A percentile compares a stretch with the other conserved stretches of the same genome.
Conservation (phyloP, 495 filamentous ascomycete species). For the Hypoxylon subgilvum region DNA sequence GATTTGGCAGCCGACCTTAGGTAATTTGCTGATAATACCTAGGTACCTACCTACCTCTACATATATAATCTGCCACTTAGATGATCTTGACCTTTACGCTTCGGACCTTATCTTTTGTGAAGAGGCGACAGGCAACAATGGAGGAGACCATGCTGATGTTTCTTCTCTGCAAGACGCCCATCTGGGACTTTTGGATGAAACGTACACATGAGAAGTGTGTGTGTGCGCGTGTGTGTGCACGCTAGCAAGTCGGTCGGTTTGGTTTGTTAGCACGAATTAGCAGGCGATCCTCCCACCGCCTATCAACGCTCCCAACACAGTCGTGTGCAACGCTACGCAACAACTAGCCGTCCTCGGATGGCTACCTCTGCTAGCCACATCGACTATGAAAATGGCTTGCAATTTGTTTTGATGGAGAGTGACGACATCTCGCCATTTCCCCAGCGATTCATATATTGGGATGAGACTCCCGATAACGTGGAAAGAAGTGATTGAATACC, state of each 20-base stretch:
- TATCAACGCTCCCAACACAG: conserved; percentile 18
- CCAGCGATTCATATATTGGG: conserved; percentile 12
- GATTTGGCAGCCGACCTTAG: too few relatives aligned
- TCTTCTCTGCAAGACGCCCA: conserved; percentile 12
- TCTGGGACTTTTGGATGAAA: conserved; percentile 22
- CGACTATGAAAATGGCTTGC: conserved; percentile 8
- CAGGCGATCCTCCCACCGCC: conserved; percentile 9
- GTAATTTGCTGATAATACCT: too few relatives aligned
- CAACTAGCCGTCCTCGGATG: conserved; percentile 22
- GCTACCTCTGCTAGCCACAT: conserved; percentile 11
- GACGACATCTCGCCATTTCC: conserved; percentile 27
- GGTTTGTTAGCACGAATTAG: conserved; percentile 16
- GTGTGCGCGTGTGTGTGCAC: conserved; percentile 3
- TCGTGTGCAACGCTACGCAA: conserved; percentile 25
- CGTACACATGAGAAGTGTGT: conserved; percentile 10
- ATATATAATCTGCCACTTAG: too few relatives aligned
- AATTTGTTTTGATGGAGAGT: conserved; percentile 23
- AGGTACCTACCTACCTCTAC: neutral
- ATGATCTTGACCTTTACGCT: conserved; percentile 15
- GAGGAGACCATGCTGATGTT: too few relatives aligned
- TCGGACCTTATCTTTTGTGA: conserved; percentile 26
- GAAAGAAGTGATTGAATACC: conserved; percentile 34
- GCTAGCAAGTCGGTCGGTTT: conserved; percentile 11
- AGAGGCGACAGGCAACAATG: conserved; percentile 8
- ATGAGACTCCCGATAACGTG: conserved; percentile 26